These are phyloP conservation scores for Clonostachys sp. DNA, from an alignment of 2,329 filamentous ascomycete genomes.

Conservation along the genomic window DNA sequence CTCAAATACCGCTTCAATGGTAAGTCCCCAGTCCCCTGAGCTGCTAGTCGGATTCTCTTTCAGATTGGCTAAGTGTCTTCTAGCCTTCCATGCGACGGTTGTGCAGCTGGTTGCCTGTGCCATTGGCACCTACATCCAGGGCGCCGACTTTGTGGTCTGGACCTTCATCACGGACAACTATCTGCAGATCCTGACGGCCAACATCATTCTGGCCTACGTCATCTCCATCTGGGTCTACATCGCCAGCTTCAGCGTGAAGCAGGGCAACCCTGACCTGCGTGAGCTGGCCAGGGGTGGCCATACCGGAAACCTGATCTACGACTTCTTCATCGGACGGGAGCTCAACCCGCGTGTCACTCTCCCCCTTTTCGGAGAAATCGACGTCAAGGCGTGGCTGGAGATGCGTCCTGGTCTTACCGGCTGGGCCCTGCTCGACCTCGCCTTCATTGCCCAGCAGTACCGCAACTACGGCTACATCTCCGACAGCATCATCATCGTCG, in stretches of 20 bases:
- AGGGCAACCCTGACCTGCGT: constrained; percentile 65
- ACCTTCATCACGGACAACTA: constrained; percentile 92
- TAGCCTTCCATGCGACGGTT: constrained; percentile 48
- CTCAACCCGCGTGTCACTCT: constrained; percentile 82
- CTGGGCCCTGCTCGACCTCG: constrained; percentile 81
- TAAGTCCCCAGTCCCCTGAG: constrained; percentile 25
- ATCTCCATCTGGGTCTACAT: constrained; percentile 81
- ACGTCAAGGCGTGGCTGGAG: constrained; percentile 88
- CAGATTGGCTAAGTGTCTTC: constrained; percentile 49
- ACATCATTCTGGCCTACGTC: constrained; percentile 69
- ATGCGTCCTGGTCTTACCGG: constrained; percentile 84
- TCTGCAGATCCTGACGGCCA: constrained; percentile 77
- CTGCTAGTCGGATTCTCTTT: constrained; percentile 67
- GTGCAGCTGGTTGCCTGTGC: constrained; percentile 66
- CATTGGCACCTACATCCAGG: constrained; percentile 71
- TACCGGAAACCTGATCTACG: constrained; percentile 82
- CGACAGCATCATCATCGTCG: constrained; percentile 79
- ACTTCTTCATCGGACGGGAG: constrained; percentile 95
- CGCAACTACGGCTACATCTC: constrained; percentile 77
- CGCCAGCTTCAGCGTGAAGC: constrained; percentile 74
- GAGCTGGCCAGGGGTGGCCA: constrained; percentile 79
- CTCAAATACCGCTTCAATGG: constrained; percentile 81
- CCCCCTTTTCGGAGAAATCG: constrained; percentile 77
- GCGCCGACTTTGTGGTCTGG: constrained; percentile 83
- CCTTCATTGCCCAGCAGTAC: constrained; percentile 86